Evolutionary conservation across 306 rosid genomes (phyloP).

Genomic region (Gastrolobium villosum): DNA sequence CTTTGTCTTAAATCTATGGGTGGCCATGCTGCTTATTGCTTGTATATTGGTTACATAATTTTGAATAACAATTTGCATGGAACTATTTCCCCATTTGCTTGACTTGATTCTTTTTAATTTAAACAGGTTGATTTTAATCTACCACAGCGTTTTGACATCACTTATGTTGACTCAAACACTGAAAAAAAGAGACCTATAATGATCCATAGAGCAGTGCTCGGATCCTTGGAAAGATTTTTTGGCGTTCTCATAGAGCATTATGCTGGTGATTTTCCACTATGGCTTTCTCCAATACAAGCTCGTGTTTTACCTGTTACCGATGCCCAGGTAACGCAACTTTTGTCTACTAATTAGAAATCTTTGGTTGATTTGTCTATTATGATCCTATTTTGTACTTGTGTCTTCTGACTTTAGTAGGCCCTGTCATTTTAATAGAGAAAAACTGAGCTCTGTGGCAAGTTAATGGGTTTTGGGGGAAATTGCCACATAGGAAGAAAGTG

Average conservation of each 20-base stretch:
- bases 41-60: slow-evolving; percentile 28
- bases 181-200: slow-evolving; percentile 89
- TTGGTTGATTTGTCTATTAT: slow-evolving; percentile 3
- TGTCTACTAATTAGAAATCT: slow-evolving; percentile 7
- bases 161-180: slow-evolving; percentile 84
- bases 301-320: slow-evolving; percentile 94
- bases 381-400: background rate
- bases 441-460: background rate
- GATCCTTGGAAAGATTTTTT: slow-evolving; percentile 95
- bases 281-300: slow-evolving; percentile 97
- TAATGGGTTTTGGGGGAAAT: slow-evolving; percentile 1
- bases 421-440: background rate
- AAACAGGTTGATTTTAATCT: slow-evolving; percentile 94
- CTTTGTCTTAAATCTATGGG: slow-evolving; percentile 4
- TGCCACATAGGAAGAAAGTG: background rate
- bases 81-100: slow-evolving; percentile 33
- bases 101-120: slow-evolving; percentile 16
- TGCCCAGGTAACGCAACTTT: slow-evolving; percentile 69
- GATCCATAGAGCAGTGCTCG: slow-evolving; percentile 98
- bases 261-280: slow-evolving; percentile 96
- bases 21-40: background rate
- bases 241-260: slow-evolving; percentile 96
- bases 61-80: slow-evolving; percentile 12
- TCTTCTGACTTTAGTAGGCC: background rate
- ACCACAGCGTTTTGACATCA: slow-evolving; percentile 93